Conservation (phyloP, 2,329 filamentous ascomycete species). For the Cadophora gregata region DNA sequence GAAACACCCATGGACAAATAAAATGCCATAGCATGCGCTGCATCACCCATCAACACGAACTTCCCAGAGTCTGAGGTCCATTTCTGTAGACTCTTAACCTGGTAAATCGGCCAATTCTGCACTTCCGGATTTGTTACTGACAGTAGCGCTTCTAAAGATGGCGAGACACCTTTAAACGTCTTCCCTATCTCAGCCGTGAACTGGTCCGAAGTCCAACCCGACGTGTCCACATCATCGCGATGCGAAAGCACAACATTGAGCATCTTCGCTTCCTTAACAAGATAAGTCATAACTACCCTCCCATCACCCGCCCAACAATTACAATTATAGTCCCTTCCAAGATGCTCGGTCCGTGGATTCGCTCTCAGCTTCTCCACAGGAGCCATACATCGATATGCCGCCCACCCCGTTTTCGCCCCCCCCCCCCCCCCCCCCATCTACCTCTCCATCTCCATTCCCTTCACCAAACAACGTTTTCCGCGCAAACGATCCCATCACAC, state of each 20-base stretch:
- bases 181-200: not conserved
- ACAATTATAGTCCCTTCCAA: not conserved
- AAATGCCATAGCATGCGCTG: conserved; percentile 7
- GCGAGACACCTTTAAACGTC: conserved; percentile 7
- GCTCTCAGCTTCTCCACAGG: not conserved
- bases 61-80: not conserved
- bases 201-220: not conserved
- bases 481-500: conserved; percentile 43
- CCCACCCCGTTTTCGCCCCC: conserved; percentile 9
- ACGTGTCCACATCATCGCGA: conserved; percentile 8
- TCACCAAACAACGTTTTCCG: not conserved
- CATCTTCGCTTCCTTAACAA: not conserved
- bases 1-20: conserved; percentile 3
- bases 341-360: not conserved
- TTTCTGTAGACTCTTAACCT: not conserved
- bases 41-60: conserved; percentile 8
- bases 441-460: not conserved
- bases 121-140: not conserved
- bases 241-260: conserved; percentile 9
- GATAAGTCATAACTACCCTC: not conserved
- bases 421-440: not conserved
- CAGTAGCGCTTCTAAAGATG: not conserved
- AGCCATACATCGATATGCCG: not conserved
- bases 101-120: conserved; percentile 10
- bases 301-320: conserved; percentile 4